A percentile compares a stretch with the other conserved stretches of the same genome.
Conservation (phyloP, 2,329 filamentous ascomycete genomes). For the Seiridium unicorne region DNA sequence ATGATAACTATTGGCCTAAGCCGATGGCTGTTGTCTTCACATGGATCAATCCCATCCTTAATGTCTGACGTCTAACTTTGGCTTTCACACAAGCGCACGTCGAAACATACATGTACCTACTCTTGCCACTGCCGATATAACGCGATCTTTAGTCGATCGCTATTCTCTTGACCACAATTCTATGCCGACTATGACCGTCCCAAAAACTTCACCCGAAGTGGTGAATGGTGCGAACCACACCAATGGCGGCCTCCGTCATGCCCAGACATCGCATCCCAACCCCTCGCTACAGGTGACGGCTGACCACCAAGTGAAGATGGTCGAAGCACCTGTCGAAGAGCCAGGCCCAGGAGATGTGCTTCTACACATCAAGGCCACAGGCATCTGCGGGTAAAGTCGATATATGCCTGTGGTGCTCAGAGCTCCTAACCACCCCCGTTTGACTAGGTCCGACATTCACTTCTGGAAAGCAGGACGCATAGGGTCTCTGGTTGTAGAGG, state of each 20-base stretch:
- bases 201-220: neutral
- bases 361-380: constrained; percentile 61
- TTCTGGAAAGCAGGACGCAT: constrained; percentile 67
- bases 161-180: neutral
- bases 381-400: constrained; percentile 56
- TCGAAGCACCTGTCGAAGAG: constrained; percentile 55
- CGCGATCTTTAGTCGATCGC: too few relatives aligned
- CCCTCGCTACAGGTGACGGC: constrained; percentile 59
- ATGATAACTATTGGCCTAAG: neutral
- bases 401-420: neutral
- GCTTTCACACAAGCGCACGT: too few relatives aligned
- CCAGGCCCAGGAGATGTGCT: constrained; percentile 55
- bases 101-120: too few relatives aligned
- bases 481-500: constrained; percentile 59
- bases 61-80: too few relatives aligned
- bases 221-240: neutral
- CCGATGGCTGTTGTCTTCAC: too few relatives aligned
- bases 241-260: neutral
- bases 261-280: constrained; percentile 31
- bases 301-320: constrained; percentile 56
- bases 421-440: neutral
- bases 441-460: constrained; percentile 60
- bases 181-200: neutral
- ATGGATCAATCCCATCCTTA: too few relatives aligned
- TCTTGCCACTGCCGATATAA: too few relatives aligned